Conservation (phyloP, 495 filamentous ascomycete genomes). For the Xylaria flabelliformis region DNA sequence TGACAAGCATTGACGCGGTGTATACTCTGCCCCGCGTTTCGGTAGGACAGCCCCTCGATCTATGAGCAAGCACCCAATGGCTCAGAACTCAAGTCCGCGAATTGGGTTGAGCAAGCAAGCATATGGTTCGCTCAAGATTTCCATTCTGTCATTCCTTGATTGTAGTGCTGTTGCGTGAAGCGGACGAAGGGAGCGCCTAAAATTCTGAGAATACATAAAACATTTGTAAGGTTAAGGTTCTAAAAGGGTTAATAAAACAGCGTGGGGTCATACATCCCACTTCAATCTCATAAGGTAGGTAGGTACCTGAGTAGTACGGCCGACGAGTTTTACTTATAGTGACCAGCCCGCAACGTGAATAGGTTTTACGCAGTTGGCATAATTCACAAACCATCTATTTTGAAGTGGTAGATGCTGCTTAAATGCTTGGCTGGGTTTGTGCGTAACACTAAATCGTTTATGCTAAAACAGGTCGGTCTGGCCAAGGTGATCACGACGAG, state of each 20-base stretch:
- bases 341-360: not conserved
- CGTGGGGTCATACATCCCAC: constrained; percentile 14
- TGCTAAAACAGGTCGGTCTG: not conserved
- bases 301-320: not conserved
- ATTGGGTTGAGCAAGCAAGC: not conserved
- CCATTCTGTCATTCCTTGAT: not conserved
- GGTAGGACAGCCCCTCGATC: not conserved
- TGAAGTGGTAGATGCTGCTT: not conserved
- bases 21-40: constrained; percentile 19
- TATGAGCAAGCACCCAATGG: not conserved
- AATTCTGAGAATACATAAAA: not conserved
- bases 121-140: not conserved
- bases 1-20: not conserved
- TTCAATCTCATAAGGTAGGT: constrained; percentile 9
- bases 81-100: not conserved
- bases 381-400: not conserved
- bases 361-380: not conserved
- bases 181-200: not conserved
- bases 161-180: not conserved
- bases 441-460: not conserved
- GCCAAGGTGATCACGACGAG: not conserved
- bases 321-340: not conserved
- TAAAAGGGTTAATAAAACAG: constrained; percentile 13
- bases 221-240: not conserved
- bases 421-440: not conserved